phyloP scores from a whole-genome alignment of 106 monocot species.

The Platanthera guangdongensis region DNA sequence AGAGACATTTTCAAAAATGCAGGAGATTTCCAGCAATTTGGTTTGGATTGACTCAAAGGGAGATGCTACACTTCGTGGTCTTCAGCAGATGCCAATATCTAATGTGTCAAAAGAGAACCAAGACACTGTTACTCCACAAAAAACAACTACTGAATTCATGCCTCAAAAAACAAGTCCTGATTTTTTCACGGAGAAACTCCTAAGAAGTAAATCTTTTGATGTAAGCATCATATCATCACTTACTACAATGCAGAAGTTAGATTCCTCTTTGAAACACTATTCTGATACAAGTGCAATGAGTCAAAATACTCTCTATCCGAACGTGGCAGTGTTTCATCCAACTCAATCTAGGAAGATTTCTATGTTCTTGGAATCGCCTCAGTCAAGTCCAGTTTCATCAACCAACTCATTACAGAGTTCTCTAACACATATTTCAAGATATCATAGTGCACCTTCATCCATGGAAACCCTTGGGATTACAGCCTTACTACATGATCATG shows the following conservation, averaged over 20 bases:
- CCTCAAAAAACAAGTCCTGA: constrained; percentile 11
- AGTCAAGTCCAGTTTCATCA: constrained; percentile 29
- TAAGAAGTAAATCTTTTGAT: constrained; percentile 11
- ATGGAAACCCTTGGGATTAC: constrained; percentile 66
- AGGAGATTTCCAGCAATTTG: constrained; percentile 75
- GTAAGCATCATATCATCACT: constrained; percentile 5
- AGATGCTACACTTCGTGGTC: constrained; percentile 39
- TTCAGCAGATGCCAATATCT: constrained; percentile 34
- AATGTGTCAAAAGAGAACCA: constrained; percentile 22
- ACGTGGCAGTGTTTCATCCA: constrained; percentile 6
- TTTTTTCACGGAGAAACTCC: constrained; percentile 11
- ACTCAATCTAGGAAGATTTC: constrained; percentile 23
- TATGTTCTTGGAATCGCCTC: constrained; percentile 23
- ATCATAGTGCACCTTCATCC: constrained; percentile 50
- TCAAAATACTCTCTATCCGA: constrained; percentile 15
- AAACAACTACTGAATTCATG: constrained; percentile 12
- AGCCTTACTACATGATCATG: constrained; percentile 48
- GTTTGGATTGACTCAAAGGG: constrained; percentile 62
- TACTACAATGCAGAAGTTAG: background rate
- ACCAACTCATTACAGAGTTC: constrained; percentile 25
- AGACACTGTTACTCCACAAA: constrained; percentile 23
- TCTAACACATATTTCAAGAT: constrained; percentile 32
- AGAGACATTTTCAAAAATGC: constrained; percentile 81
- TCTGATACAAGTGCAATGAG: constrained; percentile 11
- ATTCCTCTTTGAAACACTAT: constrained; percentile 11